Percentiles rank a stretch among this genome's conserved stretches.
Evolutionary conservation across 208 protist genomes (phyloP).

Genomic region (Leishmania amazonensis): DNA sequence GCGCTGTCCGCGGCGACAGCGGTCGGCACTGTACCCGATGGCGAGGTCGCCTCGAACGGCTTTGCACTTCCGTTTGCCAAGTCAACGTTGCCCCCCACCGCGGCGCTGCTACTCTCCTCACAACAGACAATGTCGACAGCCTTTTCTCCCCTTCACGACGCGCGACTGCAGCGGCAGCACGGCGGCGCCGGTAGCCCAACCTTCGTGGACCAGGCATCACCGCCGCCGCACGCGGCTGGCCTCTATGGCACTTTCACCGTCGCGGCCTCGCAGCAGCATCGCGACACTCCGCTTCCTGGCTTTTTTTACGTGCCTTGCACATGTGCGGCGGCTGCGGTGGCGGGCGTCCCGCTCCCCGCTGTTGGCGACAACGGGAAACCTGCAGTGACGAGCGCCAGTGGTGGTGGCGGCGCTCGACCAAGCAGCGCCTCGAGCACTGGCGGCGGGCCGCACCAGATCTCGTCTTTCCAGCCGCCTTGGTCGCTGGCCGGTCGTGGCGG

Average conservation of each 20-base stretch:
- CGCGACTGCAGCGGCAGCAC: slow-evolving; percentile 4
- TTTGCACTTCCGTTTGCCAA: too few relatives aligned
- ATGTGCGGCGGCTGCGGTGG: not conserved
- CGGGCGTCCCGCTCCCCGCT: not conserved
- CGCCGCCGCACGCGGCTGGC: not conserved
- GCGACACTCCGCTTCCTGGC: slow-evolving; percentile 3
- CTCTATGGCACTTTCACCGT: not conserved
- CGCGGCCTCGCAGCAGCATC: not conserved
- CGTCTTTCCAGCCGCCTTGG: not conserved
- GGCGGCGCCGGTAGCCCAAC: not conserved
- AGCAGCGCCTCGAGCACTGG: not conserved
- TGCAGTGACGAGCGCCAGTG: not conserved
- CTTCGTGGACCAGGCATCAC: not conserved
- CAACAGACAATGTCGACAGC: not conserved
- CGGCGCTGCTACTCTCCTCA: not conserved
- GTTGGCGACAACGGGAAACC: not conserved
- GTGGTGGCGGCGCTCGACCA: not conserved
- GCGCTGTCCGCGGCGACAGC: not conserved
- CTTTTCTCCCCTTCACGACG: not conserved
- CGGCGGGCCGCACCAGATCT: too few relatives aligned
- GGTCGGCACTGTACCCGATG: slow-evolving; percentile 1
- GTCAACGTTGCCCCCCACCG: not conserved
- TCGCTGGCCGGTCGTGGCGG: not conserved
- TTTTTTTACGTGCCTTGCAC: slow-evolving; percentile 28
- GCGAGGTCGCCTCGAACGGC: slow-evolving; percentile 25